Base-by-base conservation (phyloP, 208 protist species). In the Trypanosoma boissoni region DNA sequence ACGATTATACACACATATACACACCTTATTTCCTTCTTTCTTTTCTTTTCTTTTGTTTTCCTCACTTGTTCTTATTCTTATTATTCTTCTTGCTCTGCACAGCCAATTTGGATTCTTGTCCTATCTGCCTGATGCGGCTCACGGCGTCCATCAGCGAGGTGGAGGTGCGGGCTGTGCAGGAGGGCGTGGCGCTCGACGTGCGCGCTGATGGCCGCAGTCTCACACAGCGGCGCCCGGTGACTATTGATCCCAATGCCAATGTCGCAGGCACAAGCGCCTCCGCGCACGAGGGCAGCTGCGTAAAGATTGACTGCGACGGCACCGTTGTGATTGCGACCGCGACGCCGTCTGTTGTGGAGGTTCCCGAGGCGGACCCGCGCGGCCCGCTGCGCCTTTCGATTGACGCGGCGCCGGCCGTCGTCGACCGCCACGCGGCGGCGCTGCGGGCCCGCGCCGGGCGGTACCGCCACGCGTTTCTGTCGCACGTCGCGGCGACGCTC, bases 151-250 rank as follows among this genome's bases (percentile, higher is more conserved):
- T 90, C 48, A 91, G 83, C 57, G 69, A 76, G 32, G 66, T 79
- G 20, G 83, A 94, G 69, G 74, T 91, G 49, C 72, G 72, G 6
- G 45, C 72, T 18, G 78, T 94, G 28, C 87, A 91, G 46, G 83
- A 89, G 36, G 78, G 83, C 20, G 66, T 94, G 23, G 51, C 53
- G 23, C 70, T 82, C 51, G 82, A 88, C 52, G 67, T 87, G 7
- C 80, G 87, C 18, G 69, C 78, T 43, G 87, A 94, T 54, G 87
- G 87, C 18, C 83, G 87, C 29, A 79, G 78, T 3, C 79, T 91
- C 36, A 71, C 90, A 58, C 87, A 91, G 77, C 87, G 75, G 32
- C 80, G 87, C 1, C 80, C 74, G 0, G 68, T 88, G 34, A 65
- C 63, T 32, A 37, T 88, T 37, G 4, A 45, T 16, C 10, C 45